A percentile compares a stretch with the other conserved stretches of the same genome.
phyloP scores from a whole-genome alignment of 2,329 filamentous ascomycete genomes.

The Neophaeococcomyces mojaviensis region DNA sequence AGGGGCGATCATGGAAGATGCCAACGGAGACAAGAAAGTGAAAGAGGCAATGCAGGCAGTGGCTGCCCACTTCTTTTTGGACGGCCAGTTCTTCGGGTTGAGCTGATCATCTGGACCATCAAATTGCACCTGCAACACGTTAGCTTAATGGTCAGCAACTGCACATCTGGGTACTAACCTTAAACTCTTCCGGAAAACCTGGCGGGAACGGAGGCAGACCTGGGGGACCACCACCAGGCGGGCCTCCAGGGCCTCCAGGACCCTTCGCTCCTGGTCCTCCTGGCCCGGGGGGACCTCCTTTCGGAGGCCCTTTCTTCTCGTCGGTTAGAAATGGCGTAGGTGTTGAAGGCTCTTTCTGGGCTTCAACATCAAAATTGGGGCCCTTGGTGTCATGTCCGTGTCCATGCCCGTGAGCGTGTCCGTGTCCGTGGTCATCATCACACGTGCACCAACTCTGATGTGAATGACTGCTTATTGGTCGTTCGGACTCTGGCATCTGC shows the following conservation, averaged over 20 bases:
- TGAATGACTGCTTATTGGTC: conserved; percentile 19
- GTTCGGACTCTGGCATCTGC: conserved; percentile 15
- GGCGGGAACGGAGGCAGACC: conserved; percentile 7
- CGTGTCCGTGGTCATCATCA: conserved; percentile 20
- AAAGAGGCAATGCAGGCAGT: conserved; percentile 50
- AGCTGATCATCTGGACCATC: conserved; percentile 45
- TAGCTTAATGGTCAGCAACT: conserved; percentile 37
- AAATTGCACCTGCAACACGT: conserved; percentile 37
- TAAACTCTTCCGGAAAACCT: conserved; percentile 6
- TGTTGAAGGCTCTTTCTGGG: conserved; percentile 19
- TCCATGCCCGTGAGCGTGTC: conserved; percentile 18
- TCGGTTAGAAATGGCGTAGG: conserved; percentile 18
- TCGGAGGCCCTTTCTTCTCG: conserved; percentile 16
- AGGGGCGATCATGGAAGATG: conserved; percentile 54
- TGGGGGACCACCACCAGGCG: background rate
- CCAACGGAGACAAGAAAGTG: conserved; percentile 57
- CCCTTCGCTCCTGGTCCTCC: conserved; percentile 4
- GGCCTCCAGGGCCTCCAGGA: background rate
- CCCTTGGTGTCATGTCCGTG: conserved; percentile 13
- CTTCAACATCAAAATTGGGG: conserved; percentile 22
- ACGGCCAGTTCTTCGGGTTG: conserved; percentile 49
- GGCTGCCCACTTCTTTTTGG: conserved; percentile 50
- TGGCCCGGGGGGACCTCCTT: conserved; percentile 14
- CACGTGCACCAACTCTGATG: conserved; percentile 24
- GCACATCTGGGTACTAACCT: background rate